Conservation (phyloP, 345 rosid species). For the Salix exigua region DNA sequence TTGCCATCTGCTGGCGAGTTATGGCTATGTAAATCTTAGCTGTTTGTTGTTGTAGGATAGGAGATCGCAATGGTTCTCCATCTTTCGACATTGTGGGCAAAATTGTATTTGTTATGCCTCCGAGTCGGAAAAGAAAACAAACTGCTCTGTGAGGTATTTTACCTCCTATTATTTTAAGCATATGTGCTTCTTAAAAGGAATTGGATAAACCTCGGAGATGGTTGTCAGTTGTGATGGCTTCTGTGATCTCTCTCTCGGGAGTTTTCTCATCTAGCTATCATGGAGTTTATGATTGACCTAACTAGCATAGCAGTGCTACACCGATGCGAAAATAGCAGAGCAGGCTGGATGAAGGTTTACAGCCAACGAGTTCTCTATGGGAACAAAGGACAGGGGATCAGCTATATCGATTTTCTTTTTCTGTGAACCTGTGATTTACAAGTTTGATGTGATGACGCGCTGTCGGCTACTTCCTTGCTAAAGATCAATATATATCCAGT, state of each 20-base stretch:
- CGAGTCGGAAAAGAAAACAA: slow-evolving; percentile 24
- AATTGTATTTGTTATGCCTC: slow-evolving; percentile 40
- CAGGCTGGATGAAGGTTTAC: neutral
- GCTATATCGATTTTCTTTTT: too few species aligned
- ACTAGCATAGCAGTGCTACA: neutral
- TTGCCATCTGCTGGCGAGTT: slow-evolving; percentile 6
- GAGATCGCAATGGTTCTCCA: slow-evolving; percentile 13
- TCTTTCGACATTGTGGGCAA: slow-evolving; percentile 14
- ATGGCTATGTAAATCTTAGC: slow-evolving; percentile 38
- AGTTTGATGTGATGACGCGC: neutral
- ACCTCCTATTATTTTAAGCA: slow-evolving; percentile 18
- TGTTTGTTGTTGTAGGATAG: slow-evolving; percentile 23
- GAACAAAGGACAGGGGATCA: too few species aligned
- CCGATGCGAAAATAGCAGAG: neutral
- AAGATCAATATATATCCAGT: too few species aligned
- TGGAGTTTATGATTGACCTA: neutral
- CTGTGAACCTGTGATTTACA: neutral
- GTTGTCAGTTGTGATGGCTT: neutral
- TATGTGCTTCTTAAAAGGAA: slow-evolving; percentile 12
- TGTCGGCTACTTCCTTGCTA: neutral
- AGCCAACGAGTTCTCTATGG: too few species aligned
- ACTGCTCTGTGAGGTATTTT: slow-evolving; percentile 36
- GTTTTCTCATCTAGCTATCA: neutral
- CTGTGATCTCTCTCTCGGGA: neutral
- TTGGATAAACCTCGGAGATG: neutral